Percentiles rank a stretch among this genome's conserved stretches.
phyloP scores from a whole-genome alignment of 371 early-diverging fungal genomes.

The Mucor saturninus region DNA sequence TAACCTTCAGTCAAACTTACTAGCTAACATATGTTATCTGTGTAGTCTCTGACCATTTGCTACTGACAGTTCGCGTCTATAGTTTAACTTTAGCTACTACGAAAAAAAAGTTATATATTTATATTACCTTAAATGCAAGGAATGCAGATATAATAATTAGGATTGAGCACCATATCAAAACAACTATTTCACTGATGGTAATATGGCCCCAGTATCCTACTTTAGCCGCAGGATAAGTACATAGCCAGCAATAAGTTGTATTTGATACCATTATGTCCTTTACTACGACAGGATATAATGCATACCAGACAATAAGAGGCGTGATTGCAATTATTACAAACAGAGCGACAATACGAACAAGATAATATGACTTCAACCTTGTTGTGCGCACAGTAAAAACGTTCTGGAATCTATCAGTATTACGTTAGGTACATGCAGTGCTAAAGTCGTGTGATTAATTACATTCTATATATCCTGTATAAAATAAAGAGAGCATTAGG shows the following conservation, averaged over 20 bases:
- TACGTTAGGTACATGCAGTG: not conserved
- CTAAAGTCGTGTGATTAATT: slow-evolving; percentile 5
- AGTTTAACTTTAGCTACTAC: not conserved
- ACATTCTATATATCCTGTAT: slow-evolving; percentile 49
- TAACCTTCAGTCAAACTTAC: slow-evolving; percentile 31
- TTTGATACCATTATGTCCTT: slow-evolving; percentile 11
- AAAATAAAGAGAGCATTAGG: not conserved
- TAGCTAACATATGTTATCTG: slow-evolving; percentile 54
- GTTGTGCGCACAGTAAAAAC: slow-evolving; percentile 47
- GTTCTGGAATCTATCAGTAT: slow-evolving; percentile 41
- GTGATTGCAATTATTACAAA: slow-evolving; percentile 25
- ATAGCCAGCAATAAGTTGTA: slow-evolving; percentile 36
- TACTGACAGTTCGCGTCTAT: slow-evolving; percentile 43
- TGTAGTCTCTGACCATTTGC: slow-evolving; percentile 51
- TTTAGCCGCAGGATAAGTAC: slow-evolving; percentile 32
- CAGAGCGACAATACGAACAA: slow-evolving; percentile 34
- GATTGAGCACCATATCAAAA: slow-evolving; percentile 25
- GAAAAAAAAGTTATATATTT: not conserved
- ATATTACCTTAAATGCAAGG: slow-evolving; percentile 47
- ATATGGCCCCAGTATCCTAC: slow-evolving; percentile 27
- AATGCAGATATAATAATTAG: slow-evolving; percentile 36
- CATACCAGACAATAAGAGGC: slow-evolving; percentile 39
- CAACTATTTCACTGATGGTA: slow-evolving; percentile 28
- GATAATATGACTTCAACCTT: slow-evolving; percentile 38
- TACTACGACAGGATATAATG: slow-evolving; percentile 25